Base-by-base conservation (phyloP, 1,139 yeast species). In the Nakaseomyces bracarensis region DNA sequence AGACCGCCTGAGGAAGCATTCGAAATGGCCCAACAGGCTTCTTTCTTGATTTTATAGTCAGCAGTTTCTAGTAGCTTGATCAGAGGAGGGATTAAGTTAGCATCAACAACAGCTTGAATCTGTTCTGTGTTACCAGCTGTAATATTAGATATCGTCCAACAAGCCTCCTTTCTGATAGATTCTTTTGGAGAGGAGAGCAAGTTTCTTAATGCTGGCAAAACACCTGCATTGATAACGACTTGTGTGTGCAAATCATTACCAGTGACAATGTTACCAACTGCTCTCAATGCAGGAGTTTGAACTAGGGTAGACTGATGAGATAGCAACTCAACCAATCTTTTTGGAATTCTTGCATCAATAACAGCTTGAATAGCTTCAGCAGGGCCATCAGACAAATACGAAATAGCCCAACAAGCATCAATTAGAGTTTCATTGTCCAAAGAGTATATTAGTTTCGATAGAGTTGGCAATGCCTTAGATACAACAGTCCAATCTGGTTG, bases 1-100 rank as follows among this genome's bases (percentile, higher is more conserved):
- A 87, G 72, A 27, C 96, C 97, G 56, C 98, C 97, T 15, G 96
- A 83, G 15, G 96, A 84, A 36, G 98, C 98, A 63, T 91, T 91
- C 27, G 97, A 87, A 54, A 91, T 83, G 28, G 97, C 98, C 98
- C 98, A 91, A 71, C 98, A 89, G 9, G 98, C 98, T 69, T 91
- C 98, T 67, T 91, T 91, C 65, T 86, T 84, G 35, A 97, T 91
- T 70, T 86, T 87, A 71, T 86, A 89, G 60, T 91, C 98, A 49
- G 95, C 96, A 45, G 76, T 73, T 43, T 59, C 66, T 60, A 91
- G 73, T 55, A 91, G 71, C 63, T 87, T 80, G 57, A 91, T 81
- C 51, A 93, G 78, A 49, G 91, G 96, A 36, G 98, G 98, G 52
- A 91, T 80, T 63, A 91, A 74, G 69, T 91, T 91, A 49, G 91